A percentile compares a stretch with the other conserved stretches of the same genome.
phyloP scores from a whole-genome alignment of 805 yeast species.

The Nakazawaea ernobii region DNA sequence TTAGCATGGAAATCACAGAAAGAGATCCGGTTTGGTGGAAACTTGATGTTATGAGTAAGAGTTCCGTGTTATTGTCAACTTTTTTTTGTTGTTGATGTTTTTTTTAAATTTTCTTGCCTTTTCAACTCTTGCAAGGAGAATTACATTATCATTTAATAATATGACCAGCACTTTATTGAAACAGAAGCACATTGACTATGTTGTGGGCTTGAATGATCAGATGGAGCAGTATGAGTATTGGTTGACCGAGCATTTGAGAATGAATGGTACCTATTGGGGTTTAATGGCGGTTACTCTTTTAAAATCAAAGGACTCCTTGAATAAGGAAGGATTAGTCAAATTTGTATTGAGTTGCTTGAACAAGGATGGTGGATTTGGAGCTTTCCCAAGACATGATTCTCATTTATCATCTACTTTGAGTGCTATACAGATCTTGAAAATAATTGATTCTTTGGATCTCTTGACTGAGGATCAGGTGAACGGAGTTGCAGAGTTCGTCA shows the following conservation, averaged over 20 bases:
- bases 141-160: neutral
- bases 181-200: slow-evolving; percentile 55
- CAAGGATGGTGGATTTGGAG: slow-evolving; percentile 75
- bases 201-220: slow-evolving; percentile 47
- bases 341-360: slow-evolving; percentile 69
- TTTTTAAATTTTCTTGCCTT: neutral
- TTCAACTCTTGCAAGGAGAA: neutral
- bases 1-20: neutral
- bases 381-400: slow-evolving; percentile 85
- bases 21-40: neutral
- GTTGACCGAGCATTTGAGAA: slow-evolving; percentile 82
- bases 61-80: no score
- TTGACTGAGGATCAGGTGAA: slow-evolving; percentile 20
- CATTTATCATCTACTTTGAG: slow-evolving; percentile 82
- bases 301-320: slow-evolving; percentile 49
- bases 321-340: slow-evolving; percentile 54
- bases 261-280: slow-evolving; percentile 97
- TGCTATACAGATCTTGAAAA: slow-evolving; percentile 73
- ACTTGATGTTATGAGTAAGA: no score
- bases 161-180: slow-evolving; percentile 12
- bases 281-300: slow-evolving; percentile 65
- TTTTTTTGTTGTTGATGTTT: neutral
- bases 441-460: slow-evolving; percentile 53
- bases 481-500: slow-evolving; percentile 30
- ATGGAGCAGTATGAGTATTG: slow-evolving; percentile 70